Percentiles rank a stretch among this genome's conserved stretches.
These are phyloP conservation scores for Leishmania arabica DNA, from an alignment of 208 protist genomes.

Conservation along the genomic window DNA sequence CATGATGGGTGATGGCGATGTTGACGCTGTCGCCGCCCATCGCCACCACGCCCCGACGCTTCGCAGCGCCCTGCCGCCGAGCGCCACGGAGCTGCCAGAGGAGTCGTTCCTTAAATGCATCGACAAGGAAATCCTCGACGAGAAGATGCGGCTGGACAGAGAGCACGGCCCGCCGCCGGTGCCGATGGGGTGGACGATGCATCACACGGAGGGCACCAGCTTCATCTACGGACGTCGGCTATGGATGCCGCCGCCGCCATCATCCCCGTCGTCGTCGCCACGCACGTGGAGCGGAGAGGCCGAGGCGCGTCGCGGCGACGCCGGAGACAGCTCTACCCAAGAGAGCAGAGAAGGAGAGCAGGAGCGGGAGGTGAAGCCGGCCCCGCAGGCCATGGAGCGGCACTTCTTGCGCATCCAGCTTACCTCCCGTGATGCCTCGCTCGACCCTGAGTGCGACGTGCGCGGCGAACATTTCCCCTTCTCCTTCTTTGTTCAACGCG, in stretches of 20 bases:
- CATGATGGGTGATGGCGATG: not conserved
- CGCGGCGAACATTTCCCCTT: conserved; percentile 89
- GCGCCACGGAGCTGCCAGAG: conserved; percentile 61
- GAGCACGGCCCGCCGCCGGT: conserved; percentile 66
- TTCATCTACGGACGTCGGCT: conserved; percentile 73
- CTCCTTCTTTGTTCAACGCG: conserved; percentile 74
- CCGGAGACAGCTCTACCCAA: not conserved
- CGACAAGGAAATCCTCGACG: conserved; percentile 87
- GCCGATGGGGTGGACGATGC: conserved; percentile 73
- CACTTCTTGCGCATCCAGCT: conserved; percentile 83
- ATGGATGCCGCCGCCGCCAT: conserved; percentile 60
- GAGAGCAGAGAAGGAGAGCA: not conserved
- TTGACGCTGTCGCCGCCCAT: not conserved
- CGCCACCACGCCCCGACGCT: conserved; percentile 33
- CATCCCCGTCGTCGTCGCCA: conserved; percentile 1
- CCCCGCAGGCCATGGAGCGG: conserved; percentile 37
- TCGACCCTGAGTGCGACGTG: conserved; percentile 87
- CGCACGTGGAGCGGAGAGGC: not conserved
- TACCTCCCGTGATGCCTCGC: conserved; percentile 73
- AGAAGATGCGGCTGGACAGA: conserved; percentile 79
- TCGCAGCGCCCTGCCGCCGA: conserved; percentile 51
- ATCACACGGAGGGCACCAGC: conserved; percentile 68
- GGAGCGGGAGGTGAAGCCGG: not conserved
- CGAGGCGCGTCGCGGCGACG: not conserved
- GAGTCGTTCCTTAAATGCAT: conserved; percentile 78